Evolutionary conservation across 208 protist genomes (phyloP), one percentile per base, ranked within the genome.

Genomic region (Phytomonas serpens): DNA sequence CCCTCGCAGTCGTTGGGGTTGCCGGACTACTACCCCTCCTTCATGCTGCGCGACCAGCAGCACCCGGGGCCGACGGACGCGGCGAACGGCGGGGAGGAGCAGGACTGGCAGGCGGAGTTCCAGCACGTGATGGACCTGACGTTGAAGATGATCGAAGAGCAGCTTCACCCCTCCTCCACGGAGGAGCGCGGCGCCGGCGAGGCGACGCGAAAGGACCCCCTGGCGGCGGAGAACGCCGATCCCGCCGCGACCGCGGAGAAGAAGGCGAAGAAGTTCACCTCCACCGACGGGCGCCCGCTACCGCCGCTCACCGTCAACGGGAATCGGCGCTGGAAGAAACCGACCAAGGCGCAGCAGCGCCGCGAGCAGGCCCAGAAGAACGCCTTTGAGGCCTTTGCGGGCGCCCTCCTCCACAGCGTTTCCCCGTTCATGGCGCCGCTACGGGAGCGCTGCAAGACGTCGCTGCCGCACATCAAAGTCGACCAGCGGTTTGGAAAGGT

Each of bases 401-500:
- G 86, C 62, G 90, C 90, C 11, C 74, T 95, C 38, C 76, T 95
- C 64, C 86, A 93, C 79, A 90, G 81, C 77, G 84, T 92, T 34
- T 92, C 85, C 11, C 90, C 90, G 2, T 95, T 95, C 77, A 95
- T 93, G 87, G 81, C 75, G 13, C 90, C 90, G 42, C 80, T 95
- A 68, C 90, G 90, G 23, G 84, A 78, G 66, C 72, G 69, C 34
- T 91, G 84, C 71, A 80, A 86, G 37, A 91, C 84, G 32, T 92
- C 88, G 32, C 81, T 95, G 31, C 90, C 90, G 13, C 90, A 95
- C 76, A 83, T 95, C 52, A 95, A 95, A 74, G 76, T 95, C 13
- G 90, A 95, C 68, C 90, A 95, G 72, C 87, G 90, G 32, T 95
- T 93, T 73, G 90, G 90, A 64, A 93, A 92, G 74, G 83, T 75